Evolutionary conservation across 805 yeast genomes (phyloP).

Genomic region (Pichia manshurica): DNA sequence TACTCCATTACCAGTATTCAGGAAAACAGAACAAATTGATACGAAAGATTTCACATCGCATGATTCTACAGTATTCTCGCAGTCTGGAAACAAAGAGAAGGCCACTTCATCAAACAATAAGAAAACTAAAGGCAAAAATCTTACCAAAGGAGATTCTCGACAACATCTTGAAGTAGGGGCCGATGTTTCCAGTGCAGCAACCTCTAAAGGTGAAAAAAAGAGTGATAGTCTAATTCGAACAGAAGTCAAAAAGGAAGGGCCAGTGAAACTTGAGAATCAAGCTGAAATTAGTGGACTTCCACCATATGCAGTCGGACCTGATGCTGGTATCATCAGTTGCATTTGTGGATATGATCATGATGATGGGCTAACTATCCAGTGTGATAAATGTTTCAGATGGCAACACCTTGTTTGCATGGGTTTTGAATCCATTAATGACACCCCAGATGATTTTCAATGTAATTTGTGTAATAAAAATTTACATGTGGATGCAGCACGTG

Average conservation of each 20-base stretch:
- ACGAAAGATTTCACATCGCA: background rate
- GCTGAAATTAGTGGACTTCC: slow-evolving; percentile 24
- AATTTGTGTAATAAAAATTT: slow-evolving; percentile 57
- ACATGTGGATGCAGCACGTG: slow-evolving; percentile 36
- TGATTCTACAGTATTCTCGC: background rate
- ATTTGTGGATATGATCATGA: slow-evolving; percentile 83
- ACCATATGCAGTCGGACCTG: slow-evolving; percentile 65
- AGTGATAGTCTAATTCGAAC: too few relatives aligned
- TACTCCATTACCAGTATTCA: slow-evolving; percentile 53
- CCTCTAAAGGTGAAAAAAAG: too few relatives aligned
- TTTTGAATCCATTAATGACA: slow-evolving; percentile 62
- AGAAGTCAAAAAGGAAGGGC: too few relatives aligned
- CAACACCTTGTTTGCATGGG: slow-evolving; percentile 92
- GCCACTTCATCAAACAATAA: background rate
- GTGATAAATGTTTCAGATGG: slow-evolving; percentile 90
- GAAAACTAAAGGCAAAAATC: background rate
- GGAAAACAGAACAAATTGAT: background rate
- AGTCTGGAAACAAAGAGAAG: background rate
- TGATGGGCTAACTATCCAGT: slow-evolving; percentile 91
- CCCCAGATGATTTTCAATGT: slow-evolving; percentile 79
- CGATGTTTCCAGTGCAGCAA: too few relatives aligned
- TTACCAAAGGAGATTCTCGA: background rate
- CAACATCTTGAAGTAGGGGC: too few relatives aligned
- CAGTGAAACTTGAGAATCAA: too few relatives aligned
- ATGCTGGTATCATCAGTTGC: slow-evolving; percentile 83